Conservation (phyloP, 2,329 filamentous ascomycete species). For the Penicillium sclerotiorum region DNA sequence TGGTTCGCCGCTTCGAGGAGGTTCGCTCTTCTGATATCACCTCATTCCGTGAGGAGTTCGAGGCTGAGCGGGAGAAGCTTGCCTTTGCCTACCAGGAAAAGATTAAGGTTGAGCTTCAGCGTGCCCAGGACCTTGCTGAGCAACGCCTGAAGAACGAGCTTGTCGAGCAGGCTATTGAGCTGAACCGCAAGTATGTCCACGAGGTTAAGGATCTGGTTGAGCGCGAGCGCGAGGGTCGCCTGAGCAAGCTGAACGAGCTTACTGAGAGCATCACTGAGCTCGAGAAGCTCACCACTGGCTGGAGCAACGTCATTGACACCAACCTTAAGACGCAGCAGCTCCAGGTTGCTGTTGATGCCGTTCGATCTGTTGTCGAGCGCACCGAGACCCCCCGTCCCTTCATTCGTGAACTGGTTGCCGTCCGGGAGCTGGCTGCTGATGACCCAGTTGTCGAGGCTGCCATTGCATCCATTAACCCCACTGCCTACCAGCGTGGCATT, state of each 20-base stretch:
- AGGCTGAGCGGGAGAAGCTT: conserved; percentile 79
- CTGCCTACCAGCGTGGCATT: conserved; percentile 89
- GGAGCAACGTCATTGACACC: conserved; percentile 86
- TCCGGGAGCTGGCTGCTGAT: conserved; percentile 86
- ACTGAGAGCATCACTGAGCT: conserved; percentile 77
- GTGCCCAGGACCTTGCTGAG: conserved; percentile 77
- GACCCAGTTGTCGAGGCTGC: conserved; percentile 88
- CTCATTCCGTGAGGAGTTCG: conserved; percentile 85
- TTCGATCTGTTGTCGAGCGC: conserved; percentile 79
- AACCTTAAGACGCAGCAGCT: conserved; percentile 95
- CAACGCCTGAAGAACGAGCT: conserved; percentile 82
- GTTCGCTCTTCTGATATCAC: conserved; percentile 80
- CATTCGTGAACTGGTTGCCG: conserved; percentile 85
- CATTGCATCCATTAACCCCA: conserved; percentile 93
- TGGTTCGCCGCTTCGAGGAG: conserved; percentile 84
- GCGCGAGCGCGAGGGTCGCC: conserved; percentile 79
- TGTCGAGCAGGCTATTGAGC: conserved; percentile 82
- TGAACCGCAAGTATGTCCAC: conserved; percentile 81
- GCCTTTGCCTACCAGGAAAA: conserved; percentile 77
- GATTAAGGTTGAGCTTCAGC: conserved; percentile 75
- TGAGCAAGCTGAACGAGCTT: conserved; percentile 82
- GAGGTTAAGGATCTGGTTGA: conserved; percentile 83
- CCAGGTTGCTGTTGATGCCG: conserved; percentile 91
- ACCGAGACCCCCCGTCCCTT: conserved; percentile 78
- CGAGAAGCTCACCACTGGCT: conserved; percentile 82